Percentiles rank a stretch among this genome's conserved stretches.
Conservation (phyloP, 164 flowering plant genomes). For the Protea cynaroides region DNA sequence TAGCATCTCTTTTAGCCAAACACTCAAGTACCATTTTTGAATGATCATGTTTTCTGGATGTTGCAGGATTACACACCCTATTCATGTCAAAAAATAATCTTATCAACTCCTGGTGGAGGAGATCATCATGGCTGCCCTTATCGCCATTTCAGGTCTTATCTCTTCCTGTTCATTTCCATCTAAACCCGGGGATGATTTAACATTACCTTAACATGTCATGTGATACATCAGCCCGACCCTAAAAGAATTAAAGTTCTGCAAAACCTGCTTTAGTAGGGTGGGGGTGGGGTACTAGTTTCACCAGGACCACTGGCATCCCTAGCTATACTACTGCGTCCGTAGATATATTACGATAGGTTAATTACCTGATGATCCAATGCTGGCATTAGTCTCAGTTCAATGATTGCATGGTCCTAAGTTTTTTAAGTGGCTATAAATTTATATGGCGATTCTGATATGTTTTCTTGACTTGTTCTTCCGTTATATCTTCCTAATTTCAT, state of each 20-base stretch:
- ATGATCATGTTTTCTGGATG: constrained; percentile 4
- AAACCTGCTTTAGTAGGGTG: too few relatives aligned
- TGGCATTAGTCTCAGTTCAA: too few relatives aligned
- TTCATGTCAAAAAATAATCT: constrained; percentile 85
- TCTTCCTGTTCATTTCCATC: neutral
- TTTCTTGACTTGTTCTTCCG: neutral
- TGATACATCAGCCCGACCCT: too few relatives aligned
- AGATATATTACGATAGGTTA: too few relatives aligned
- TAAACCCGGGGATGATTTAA: neutral
- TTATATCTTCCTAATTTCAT: neutral
- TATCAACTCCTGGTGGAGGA: constrained; percentile 86
- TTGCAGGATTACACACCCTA: constrained; percentile 93
- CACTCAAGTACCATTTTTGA: neutral
- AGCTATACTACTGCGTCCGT: too few relatives aligned
- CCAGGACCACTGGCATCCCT: too few relatives aligned
- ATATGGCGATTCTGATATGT: neutral
- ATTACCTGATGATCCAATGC: too few relatives aligned
- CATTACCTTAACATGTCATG: neutral
- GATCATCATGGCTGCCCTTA: constrained; percentile 99
- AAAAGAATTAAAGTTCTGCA: too few relatives aligned
- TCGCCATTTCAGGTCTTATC: constrained; percentile 82
- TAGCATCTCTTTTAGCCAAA: neutral
- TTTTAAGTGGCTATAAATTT: neutral
- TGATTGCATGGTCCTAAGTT: too few relatives aligned
- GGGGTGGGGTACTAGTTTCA: too few relatives aligned